phyloP scores from a whole-genome alignment of 352 stramenopile genomes.

The Globisporangium iwayamae region DNA sequence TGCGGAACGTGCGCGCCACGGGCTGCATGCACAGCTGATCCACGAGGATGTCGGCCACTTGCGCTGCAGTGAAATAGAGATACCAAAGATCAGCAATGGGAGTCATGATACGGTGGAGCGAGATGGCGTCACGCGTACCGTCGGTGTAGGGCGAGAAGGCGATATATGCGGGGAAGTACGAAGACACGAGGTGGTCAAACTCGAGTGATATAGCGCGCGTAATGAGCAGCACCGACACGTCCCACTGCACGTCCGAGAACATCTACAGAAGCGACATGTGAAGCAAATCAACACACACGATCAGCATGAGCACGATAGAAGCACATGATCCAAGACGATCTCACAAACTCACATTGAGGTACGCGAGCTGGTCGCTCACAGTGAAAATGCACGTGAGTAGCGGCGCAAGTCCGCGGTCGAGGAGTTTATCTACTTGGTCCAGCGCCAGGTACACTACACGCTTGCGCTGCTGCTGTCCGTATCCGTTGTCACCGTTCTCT shows the following conservation, averaged over 20 bases:
- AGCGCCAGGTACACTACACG: constrained; percentile 56
- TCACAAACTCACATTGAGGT: constrained; percentile 37
- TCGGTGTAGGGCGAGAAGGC: constrained; percentile 56
- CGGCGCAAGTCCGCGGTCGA: constrained; percentile 48
- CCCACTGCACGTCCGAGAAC: constrained; percentile 45
- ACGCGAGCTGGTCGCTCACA: constrained; percentile 66
- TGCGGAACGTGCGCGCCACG: constrained; percentile 39
- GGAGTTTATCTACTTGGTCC: constrained; percentile 65
- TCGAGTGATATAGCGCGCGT: constrained; percentile 63
- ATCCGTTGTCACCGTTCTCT: not conserved
- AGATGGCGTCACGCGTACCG: constrained; percentile 19
- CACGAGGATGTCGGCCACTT: constrained; percentile 61
- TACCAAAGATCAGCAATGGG: constrained; percentile 7
- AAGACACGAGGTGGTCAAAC: constrained; percentile 51
- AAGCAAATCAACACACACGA: not conserved
- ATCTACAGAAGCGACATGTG: too few relatives aligned
- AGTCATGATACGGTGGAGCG: not conserved
- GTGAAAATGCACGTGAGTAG: constrained; percentile 64
- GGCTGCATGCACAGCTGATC: constrained; percentile 43
- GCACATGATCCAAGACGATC: not conserved
- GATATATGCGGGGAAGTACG: constrained; percentile 52
- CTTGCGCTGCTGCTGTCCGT: constrained; percentile 1
- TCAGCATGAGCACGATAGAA: constrained; percentile 2
- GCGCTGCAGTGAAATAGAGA: constrained; percentile 20
- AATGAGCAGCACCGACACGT: constrained; percentile 56